phyloP scores from a whole-genome alignment of 495 filamentous ascomycete genomes.

The Xylaria palmicola region DNA sequence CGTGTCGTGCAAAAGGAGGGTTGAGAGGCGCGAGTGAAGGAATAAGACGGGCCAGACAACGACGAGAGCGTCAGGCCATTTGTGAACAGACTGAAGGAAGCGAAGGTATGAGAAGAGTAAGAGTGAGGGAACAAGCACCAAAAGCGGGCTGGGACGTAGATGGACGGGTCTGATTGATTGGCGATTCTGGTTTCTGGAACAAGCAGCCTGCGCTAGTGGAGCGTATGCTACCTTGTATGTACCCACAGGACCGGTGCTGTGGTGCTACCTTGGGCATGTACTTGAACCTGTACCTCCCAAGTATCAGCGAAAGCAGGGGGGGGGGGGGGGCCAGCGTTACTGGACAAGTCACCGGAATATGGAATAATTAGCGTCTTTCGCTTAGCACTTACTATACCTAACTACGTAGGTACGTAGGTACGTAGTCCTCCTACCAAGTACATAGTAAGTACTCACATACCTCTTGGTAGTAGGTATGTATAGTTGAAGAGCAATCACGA shows the following conservation, averaged over 20 bases:
- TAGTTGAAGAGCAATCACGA: too few species aligned
- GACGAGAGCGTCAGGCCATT: constrained; percentile 11
- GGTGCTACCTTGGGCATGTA: too few species aligned
- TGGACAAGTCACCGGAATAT: neutral
- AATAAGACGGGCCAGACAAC: neutral
- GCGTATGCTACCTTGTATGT: too few species aligned
- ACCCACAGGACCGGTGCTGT: too few species aligned
- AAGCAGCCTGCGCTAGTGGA: constrained; percentile 3
- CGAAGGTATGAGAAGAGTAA: neutral
- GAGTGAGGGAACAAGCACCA: neutral
- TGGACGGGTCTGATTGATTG: constrained; percentile 9
- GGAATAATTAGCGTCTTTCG: constrained; percentile 7
- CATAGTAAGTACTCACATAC: too few species aligned
- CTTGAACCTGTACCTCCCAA: too few species aligned
- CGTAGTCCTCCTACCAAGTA: too few species aligned
- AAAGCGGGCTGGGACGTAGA: constrained; percentile 15
- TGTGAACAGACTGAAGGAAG: constrained; percentile 8
- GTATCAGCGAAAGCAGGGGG: too few species aligned
- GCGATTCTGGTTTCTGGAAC: constrained; percentile 17
- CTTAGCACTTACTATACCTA: constrained; percentile 6
- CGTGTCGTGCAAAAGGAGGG: neutral
- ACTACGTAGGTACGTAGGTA: too few species aligned
- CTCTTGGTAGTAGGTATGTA: too few species aligned
- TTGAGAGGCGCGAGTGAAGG: neutral
- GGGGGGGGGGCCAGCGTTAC: too few species aligned